A percentile compares a stretch with the other conserved stretches of the same genome.
Evolutionary conservation across 371 early-diverging fungal species (phyloP).

Genomic region (Mortierella polycephala): DNA sequence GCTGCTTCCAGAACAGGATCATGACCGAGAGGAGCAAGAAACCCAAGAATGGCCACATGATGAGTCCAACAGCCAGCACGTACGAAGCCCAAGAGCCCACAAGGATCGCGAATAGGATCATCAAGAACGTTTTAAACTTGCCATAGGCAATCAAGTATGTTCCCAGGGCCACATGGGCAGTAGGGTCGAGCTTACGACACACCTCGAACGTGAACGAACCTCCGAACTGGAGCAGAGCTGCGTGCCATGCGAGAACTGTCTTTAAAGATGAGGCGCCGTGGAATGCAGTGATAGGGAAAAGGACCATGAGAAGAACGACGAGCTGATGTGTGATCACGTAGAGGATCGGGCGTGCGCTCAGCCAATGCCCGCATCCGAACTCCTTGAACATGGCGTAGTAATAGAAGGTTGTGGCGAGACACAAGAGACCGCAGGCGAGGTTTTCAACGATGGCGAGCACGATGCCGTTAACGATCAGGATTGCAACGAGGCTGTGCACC

Average conservation of each 20-base stretch:
- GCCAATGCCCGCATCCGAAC: slow-evolving; percentile 54
- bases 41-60: slow-evolving; percentile 55
- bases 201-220: slow-evolving; percentile 53
- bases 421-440: slow-evolving; percentile 47
- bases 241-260: slow-evolving; percentile 46
- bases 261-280: slow-evolving; percentile 41
- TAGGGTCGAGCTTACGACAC: slow-evolving; percentile 53
- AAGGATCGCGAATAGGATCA: slow-evolving; percentile 40
- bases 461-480: slow-evolving; percentile 42
- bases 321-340: slow-evolving; percentile 50
- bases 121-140: slow-evolving; percentile 45
- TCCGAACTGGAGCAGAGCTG: slow-evolving; percentile 43
- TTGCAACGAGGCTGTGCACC: slow-evolving; percentile 36
- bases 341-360: slow-evolving; percentile 53
- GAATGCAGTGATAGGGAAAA: slow-evolving; percentile 51
- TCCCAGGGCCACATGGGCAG: slow-evolving; percentile 42
- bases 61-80: slow-evolving; percentile 49
- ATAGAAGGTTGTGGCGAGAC: slow-evolving; percentile 46
- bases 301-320: slow-evolving; percentile 50
- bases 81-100: slow-evolving; percentile 49
- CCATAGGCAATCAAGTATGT: slow-evolving; percentile 53
- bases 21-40: slow-evolving; percentile 38
- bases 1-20: slow-evolving; percentile 41
- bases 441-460: slow-evolving; percentile 44
- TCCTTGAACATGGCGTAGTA: slow-evolving; percentile 56